phyloP scores from a whole-genome alignment of 352 stramenopile species.

The Phytophthora capsici region DNA sequence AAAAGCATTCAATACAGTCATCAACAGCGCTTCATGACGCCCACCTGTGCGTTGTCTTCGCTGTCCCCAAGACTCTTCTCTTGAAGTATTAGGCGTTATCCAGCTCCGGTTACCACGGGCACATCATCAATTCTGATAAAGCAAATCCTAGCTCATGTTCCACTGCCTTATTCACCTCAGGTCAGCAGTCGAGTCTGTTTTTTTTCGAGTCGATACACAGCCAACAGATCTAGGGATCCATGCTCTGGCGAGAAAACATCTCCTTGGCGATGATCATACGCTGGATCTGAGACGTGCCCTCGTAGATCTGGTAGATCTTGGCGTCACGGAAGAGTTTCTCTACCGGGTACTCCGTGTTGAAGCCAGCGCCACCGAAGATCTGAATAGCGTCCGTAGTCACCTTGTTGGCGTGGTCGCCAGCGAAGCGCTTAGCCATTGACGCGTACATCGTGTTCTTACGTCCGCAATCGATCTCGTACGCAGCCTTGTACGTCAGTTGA shows the following conservation, averaged over 20 bases:
- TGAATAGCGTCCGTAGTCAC: slow-evolving; percentile 89
- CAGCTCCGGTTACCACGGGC: slow-evolving; percentile 11
- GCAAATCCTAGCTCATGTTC: slow-evolving; percentile 15
- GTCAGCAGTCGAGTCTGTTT: slow-evolving; percentile 1
- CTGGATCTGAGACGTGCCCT: slow-evolving; percentile 93
- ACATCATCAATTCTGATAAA: slow-evolving; percentile 18
- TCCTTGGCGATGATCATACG: slow-evolving; percentile 92
- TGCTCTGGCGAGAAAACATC: slow-evolving; percentile 72
- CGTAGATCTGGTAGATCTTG: slow-evolving; percentile 94
- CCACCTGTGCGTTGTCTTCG: slow-evolving; percentile 1
- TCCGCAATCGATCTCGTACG: slow-evolving; percentile 89
- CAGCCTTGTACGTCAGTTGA: slow-evolving; percentile 88
- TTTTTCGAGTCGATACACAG: neutral
- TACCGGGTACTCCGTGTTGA: slow-evolving; percentile 94
- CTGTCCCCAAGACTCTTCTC: slow-evolving; percentile 25
- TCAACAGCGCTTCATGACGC: slow-evolving; percentile 9
- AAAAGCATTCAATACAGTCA: slow-evolving; percentile 21
- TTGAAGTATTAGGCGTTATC: slow-evolving; percentile 13
- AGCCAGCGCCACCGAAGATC: slow-evolving; percentile 91
- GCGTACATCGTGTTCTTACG: slow-evolving; percentile 91
- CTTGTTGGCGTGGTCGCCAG: slow-evolving; percentile 88
- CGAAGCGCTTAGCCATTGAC: slow-evolving; percentile 93
- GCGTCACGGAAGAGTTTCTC: slow-evolving; percentile 93
- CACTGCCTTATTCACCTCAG: neutral
- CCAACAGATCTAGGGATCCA: slow-evolving; percentile 48